These are phyloP conservation scores for Coniochaeta sp. DNA, from an alignment of 2,329 filamentous ascomycete genomes.

Conservation along the genomic window DNA sequence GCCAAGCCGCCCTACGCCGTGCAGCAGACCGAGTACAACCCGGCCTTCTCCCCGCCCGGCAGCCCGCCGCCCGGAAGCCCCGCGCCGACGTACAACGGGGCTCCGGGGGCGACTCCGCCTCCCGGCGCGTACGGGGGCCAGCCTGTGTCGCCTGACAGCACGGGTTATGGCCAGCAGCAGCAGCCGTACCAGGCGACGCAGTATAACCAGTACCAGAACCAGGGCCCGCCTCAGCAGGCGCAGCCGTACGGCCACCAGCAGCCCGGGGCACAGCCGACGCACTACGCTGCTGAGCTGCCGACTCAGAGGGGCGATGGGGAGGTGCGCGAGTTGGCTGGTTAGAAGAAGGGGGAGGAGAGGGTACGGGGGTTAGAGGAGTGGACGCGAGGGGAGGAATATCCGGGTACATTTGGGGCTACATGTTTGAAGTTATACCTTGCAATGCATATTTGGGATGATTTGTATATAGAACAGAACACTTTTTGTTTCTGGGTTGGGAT, in stretches of 20 bases:
- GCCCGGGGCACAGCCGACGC: neutral
- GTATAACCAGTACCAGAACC: slow-evolving; percentile 2
- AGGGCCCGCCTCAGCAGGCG: slow-evolving; percentile 5
- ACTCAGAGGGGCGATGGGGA: slow-evolving; percentile 20
- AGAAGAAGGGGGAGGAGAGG: neutral
- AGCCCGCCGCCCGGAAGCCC: neutral
- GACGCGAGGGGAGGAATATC: too few relatives aligned
- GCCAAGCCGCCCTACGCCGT: slow-evolving; percentile 14
- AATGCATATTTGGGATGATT: too few relatives aligned
- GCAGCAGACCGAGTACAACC: neutral
- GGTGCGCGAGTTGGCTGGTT: slow-evolving; percentile 20
- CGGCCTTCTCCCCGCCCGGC: neutral
- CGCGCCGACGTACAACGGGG: neutral
- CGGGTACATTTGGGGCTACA: too few relatives aligned
- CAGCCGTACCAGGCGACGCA: slow-evolving; percentile 4
- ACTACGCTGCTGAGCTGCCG: slow-evolving; percentile 20
- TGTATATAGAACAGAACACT: too few relatives aligned
- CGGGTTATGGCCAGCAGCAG: neutral
- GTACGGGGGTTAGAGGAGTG: too few relatives aligned
- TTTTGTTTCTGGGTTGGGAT: too few relatives aligned
- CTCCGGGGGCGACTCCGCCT: slow-evolving; percentile 3
- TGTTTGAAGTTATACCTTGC: too few relatives aligned
- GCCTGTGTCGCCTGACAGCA: neutral
- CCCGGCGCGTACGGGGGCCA: neutral
- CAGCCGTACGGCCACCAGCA: neutral